phyloP scores from a whole-genome alignment of 1,284 basidiomycete genomes.

The Cryptococcus sp. region DNA sequence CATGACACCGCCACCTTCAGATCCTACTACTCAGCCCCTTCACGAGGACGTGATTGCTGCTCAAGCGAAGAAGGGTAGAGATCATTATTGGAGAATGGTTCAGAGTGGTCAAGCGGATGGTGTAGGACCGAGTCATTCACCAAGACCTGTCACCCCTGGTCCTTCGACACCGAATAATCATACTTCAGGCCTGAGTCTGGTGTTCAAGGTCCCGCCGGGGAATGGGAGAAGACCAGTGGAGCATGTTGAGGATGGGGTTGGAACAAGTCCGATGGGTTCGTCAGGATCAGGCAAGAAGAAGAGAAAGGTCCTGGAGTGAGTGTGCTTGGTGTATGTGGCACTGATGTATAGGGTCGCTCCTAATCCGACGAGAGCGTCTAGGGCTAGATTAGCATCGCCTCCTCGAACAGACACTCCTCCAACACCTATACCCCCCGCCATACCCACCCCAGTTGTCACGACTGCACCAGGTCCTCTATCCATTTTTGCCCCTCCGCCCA shows the following conservation, averaged over 20 bases:
- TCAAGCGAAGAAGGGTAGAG: not conserved
- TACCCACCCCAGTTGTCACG: not conserved
- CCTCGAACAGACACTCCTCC: not conserved
- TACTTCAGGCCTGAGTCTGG: conserved; percentile 1
- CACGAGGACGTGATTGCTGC: not conserved
- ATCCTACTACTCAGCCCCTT: not conserved
- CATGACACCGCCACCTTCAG: not conserved
- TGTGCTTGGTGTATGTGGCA: not conserved
- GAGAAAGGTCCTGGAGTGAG: conserved; percentile 3
- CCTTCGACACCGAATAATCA: too few relatives aligned
- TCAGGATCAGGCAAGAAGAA: not conserved
- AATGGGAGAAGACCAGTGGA: not conserved
- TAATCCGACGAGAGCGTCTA: conserved; percentile 2
- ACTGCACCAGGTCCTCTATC: conserved; percentile 9
- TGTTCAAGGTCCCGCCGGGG: conserved; percentile 5
- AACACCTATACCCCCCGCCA: not conserved
- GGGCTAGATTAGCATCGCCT: conserved; percentile 1
- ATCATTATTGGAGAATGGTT: not conserved
- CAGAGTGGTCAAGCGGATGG: not conserved
- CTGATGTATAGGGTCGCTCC: conserved; percentile 1
- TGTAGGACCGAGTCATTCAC: not conserved
- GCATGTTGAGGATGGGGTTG: not conserved
- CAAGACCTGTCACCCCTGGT: not conserved
- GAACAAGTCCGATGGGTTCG: not conserved
- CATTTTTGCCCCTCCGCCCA: conserved; percentile 27